These are phyloP conservation scores for Iberis amara DNA, from an alignment of 441 rosid genomes.

Conservation along the genomic window DNA sequence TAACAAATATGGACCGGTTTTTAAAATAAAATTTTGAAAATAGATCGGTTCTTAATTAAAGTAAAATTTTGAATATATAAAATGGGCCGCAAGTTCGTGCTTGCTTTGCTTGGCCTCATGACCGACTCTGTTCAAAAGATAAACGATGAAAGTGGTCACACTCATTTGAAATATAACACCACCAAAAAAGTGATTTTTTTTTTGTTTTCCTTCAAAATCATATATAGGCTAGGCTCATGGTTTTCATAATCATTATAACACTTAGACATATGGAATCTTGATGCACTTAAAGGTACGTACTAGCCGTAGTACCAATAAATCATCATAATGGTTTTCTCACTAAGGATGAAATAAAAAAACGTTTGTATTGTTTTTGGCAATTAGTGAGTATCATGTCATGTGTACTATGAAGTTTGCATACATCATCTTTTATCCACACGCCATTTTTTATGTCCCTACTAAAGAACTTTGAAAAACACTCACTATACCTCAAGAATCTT, in stretches of 20 bases:
- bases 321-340: conserved; percentile 16
- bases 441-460: conserved; percentile 26
- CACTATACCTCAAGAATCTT: conserved; percentile 27
- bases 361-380: conserved; percentile 14
- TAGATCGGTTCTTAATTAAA: too few relatives aligned
- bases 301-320: conserved; percentile 32
- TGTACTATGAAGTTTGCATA: conserved; percentile 27
- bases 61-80: too few relatives aligned
- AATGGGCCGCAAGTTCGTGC: too few relatives aligned
- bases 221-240: too few relatives aligned
- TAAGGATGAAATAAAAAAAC: conserved; percentile 5
- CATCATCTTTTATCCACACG: conserved; percentile 31
- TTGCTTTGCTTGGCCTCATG: too few relatives aligned
- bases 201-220: too few relatives aligned
- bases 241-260: conserved; percentile 25
- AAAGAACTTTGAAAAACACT: conserved; percentile 25
- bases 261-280: conserved; percentile 16
- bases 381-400: conserved; percentile 28
- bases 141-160: too few relatives aligned
- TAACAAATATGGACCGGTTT: too few relatives aligned
- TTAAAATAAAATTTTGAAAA: too few relatives aligned
- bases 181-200: too few relatives aligned
- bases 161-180: too few relatives aligned
- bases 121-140: too few relatives aligned
- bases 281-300: conserved; percentile 23